Conservation (phyloP, 2,329 filamentous ascomycete species). For the Penicillium sp. region DNA sequence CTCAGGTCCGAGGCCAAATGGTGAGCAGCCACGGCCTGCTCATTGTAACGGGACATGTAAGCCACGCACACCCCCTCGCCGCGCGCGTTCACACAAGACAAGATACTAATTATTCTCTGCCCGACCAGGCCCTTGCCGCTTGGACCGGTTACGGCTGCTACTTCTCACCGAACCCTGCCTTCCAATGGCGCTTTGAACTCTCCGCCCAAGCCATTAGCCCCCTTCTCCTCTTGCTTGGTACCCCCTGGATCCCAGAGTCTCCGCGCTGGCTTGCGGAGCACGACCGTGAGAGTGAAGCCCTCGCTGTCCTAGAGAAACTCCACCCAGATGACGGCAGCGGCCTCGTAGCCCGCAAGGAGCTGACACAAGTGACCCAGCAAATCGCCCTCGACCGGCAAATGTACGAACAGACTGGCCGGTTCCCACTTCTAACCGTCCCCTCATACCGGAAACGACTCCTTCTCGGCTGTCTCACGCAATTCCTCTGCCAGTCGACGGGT, state of each 20-base stretch:
- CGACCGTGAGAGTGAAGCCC: conserved; percentile 52
- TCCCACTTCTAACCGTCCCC: too few species aligned
- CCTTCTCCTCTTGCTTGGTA: conserved; percentile 46
- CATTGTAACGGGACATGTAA: neutral
- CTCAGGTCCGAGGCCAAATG: neutral
- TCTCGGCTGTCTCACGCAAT: too few species aligned
- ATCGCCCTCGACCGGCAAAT: conserved; percentile 9
- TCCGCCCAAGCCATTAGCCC: conserved; percentile 48
- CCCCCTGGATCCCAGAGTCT: conserved; percentile 51
- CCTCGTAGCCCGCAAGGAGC: conserved; percentile 50
- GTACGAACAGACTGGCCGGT: too few species aligned
- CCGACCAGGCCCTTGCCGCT: neutral
- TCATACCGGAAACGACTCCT: too few species aligned
- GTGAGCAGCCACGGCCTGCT: neutral
- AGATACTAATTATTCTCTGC: too few species aligned
- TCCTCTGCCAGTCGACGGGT: too few species aligned
- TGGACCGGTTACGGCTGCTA: conserved; percentile 55
- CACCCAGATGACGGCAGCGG: conserved; percentile 32
- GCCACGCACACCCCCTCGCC: too few species aligned
- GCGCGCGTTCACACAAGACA: too few species aligned
- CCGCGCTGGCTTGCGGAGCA: conserved; percentile 57
- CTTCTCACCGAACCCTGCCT: conserved; percentile 43
- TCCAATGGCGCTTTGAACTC: conserved; percentile 54
- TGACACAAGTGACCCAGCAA: conserved; percentile 54
- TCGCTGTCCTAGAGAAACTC: conserved; percentile 38